Conservation (phyloP, 768 basidiomycete genomes). For the Porpolomopsis calyptriformis region DNA sequence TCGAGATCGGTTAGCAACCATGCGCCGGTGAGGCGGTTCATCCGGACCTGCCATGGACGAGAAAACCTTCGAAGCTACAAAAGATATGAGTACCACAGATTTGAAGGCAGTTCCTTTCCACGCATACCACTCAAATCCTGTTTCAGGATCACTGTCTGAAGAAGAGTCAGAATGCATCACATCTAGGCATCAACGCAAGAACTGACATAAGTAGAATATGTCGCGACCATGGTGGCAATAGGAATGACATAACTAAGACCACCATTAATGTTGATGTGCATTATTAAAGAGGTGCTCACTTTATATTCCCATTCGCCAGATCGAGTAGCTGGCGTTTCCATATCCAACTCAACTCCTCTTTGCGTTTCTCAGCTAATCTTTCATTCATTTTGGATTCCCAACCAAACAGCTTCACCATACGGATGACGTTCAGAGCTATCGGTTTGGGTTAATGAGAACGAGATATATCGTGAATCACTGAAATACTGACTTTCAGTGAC, state of each 20-base stretch:
- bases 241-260: conserved; percentile 47
- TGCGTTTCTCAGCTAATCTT: conserved; percentile 44
- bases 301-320: conserved; percentile 32
- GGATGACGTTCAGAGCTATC: conserved; percentile 42
- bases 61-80: conserved; percentile 32
- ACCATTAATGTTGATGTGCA: neutral
- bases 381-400: conserved; percentile 50
- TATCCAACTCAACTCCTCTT: conserved; percentile 47
- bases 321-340: conserved; percentile 43
- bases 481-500: conserved; percentile 46
- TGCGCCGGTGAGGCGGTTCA: neutral
- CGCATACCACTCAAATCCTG: conserved; percentile 23
- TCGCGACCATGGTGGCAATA: conserved; percentile 52
- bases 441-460: conserved; percentile 15
- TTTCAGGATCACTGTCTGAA: conserved; percentile 30
- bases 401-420: conserved; percentile 66
- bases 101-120: neutral
- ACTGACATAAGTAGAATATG: conserved; percentile 49
- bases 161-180: neutral
- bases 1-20: neutral
- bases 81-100: neutral
- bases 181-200: neutral
- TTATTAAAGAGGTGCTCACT: conserved; percentile 28
- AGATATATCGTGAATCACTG: conserved; percentile 7
- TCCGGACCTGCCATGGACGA: conserved; percentile 33